Base-by-base conservation (phyloP, 148 eudicot species). In the Rheum nobile region DNA sequence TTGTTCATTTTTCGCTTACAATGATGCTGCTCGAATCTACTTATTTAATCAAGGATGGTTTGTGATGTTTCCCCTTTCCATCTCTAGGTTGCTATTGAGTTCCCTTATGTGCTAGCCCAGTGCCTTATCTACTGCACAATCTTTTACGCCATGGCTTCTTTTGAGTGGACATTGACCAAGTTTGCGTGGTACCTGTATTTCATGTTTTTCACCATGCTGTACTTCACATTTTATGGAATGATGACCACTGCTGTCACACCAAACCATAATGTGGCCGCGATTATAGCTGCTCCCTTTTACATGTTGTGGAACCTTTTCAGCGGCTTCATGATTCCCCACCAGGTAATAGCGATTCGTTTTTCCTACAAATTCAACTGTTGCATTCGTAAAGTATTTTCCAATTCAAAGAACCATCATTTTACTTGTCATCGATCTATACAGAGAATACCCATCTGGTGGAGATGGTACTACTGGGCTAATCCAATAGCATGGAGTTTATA, bases 241-340 rank as follows among this genome's bases (percentile, higher is more conserved):
- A 95, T 95, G 99, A 92, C 97, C 5, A 95, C 97, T 44, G 99
- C 99, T 35, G 85, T 95, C 72, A 92, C 97, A 0, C 99, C 99
- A 74, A 90, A 90, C 78, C 99, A 95, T 82, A 88, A 90, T 71
- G 92, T 92, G 57, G 97, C 94, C 71, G 87, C 97, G 68, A 85
- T 95, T 16, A 84, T 92, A 71, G 92, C 87, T 67, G 99, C 96
- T 79, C 99, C 99, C 4, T 95, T 91, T 78, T 95, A 91, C 77
- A 95, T 92, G 99, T 86, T 95, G 26, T 95, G 99, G 99, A 95
- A 95, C 82, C 97, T 95, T 52, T 95, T 95, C 85, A 88, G 97
- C 71, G 99, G 99, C 57, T 86, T 95, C 82, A 95, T 95, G 99
- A 95, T 95, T 67, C 99, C 99, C 73, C 89, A 87, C 86, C 89